Conservation (phyloP, 257 asterid species). For the Solanum corneliomulleri region DNA sequence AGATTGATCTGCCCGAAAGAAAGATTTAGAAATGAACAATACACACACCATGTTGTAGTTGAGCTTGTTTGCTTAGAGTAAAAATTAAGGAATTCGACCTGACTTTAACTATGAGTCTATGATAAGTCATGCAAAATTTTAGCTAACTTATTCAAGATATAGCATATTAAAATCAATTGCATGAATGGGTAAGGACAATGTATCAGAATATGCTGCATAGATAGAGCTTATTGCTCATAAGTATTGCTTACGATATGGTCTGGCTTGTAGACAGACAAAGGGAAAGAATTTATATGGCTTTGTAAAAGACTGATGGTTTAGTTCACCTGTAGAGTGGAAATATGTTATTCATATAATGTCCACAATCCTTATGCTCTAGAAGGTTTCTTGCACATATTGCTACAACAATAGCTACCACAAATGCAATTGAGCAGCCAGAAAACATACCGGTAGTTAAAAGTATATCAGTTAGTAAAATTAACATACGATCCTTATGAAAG, state of each 20-base stretch:
- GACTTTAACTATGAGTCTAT: not conserved
- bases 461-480: not conserved
- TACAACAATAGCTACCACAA: conserved; percentile 29
- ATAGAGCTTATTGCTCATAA: not conserved
- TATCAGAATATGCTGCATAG: conserved; percentile 46
- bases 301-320: not conserved
- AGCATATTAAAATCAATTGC: not conserved
- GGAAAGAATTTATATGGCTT: not conserved
- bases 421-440: conserved; percentile 62
- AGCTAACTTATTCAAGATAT: not conserved
- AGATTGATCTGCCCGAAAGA: no score
- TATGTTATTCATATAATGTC: conserved; percentile 47
- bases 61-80: not conserved
- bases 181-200: conserved; percentile 50
- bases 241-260: not conserved
- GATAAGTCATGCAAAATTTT: not conserved
- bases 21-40: not conserved
- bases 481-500: not conserved
- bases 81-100: not conserved
- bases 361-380: conserved; percentile 26
- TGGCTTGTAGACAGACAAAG: not conserved
- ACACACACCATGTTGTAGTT: not conserved
- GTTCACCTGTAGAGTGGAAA: conserved; percentile 75
- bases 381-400: conserved; percentile 38
- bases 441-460: conserved; percentile 37